Base-by-base conservation (phyloP, 345 rosid genomes). In the Citrus medica region DNA sequence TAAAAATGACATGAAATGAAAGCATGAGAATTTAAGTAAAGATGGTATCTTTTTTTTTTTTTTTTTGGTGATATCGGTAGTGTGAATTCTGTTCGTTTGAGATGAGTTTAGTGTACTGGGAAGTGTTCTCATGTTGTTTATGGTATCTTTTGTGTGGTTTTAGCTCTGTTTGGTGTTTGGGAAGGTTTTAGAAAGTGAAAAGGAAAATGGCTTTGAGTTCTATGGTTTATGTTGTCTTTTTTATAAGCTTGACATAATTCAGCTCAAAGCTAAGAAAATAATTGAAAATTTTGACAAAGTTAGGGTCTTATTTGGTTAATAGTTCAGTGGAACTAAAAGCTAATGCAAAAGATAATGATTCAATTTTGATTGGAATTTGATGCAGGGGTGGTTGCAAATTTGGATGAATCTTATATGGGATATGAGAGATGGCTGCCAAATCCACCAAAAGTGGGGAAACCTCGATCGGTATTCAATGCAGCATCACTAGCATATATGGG, bases 371-470 rank as follows among this genome's bases (percentile, higher is more conserved):
- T 55, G 75, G 37, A 67, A 64, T 51, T 80, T 75, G 28, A 6
- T 77, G 76, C 66, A 80, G 90, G 67, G 73, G 77, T 73, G 42
- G 33, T 30, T 28, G 74, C 53, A 28, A 66, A 83, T 58, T 59
- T 61, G 66, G 88, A 83, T 64, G 89, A 88, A 6, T 78, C 86
- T 2, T 91, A 87, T 71, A 14, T 87, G 84, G 95, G 95, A 58
- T 89, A 82, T n/a, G 93, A 89, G 25, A 76, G 32, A 76, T 91
- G 92, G 95, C 40, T 89, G 82, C 93, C 92, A 1, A 78, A 75
- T 42, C 87, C 92, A 19, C 95, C 95, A 1, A 87, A 87, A 82
- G 90, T 91, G 22, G 89, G 85, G 84, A 91, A 91, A 88, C 92
- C 95, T 77, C 89, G 90, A 35, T 87, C 90, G 0, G 83, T 82